Evolutionary conservation across 345 rosid species (phyloP).

Genomic region (Pistacia atlantica): DNA sequence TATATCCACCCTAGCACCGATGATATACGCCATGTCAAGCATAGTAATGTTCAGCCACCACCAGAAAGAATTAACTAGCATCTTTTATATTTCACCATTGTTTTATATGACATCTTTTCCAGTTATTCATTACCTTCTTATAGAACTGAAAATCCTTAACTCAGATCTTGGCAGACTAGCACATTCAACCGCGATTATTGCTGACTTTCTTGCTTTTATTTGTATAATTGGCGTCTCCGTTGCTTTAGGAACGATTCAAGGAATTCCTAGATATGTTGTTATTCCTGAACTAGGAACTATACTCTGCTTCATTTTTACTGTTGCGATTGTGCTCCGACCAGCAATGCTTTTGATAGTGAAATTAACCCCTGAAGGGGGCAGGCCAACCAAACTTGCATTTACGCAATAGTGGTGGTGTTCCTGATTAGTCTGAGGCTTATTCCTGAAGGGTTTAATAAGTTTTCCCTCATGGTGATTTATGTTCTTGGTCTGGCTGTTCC

Average conservation of each 20-base stretch:
- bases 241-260: not conserved
- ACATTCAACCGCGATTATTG: constrained; percentile 10
- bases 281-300: too few relatives aligned
- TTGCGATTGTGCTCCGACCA: not conserved
- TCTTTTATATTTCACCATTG: not conserved
- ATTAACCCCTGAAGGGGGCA: not conserved
- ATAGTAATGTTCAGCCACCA: fast-evolving
- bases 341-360: not conserved
- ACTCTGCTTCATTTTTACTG: not conserved
- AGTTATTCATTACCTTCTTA: constrained; percentile 17
- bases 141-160: constrained; percentile 22
- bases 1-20: not conserved
- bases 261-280: fast-evolving
- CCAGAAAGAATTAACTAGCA: not conserved
- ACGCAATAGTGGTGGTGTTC: not conserved
- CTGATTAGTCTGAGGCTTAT: not conserved
- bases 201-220: not conserved
- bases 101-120: constrained; percentile 22
- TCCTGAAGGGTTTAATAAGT: not conserved
- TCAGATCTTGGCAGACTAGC: constrained; percentile 32
- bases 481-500: constrained; percentile 24
- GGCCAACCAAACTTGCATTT: not conserved
- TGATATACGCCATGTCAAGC: not conserved
- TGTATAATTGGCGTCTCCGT: not conserved
- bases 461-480: constrained; percentile 8